Conservation (phyloP, 2,329 filamentous ascomycete species). For the Fusarium vanettenii region DNA sequence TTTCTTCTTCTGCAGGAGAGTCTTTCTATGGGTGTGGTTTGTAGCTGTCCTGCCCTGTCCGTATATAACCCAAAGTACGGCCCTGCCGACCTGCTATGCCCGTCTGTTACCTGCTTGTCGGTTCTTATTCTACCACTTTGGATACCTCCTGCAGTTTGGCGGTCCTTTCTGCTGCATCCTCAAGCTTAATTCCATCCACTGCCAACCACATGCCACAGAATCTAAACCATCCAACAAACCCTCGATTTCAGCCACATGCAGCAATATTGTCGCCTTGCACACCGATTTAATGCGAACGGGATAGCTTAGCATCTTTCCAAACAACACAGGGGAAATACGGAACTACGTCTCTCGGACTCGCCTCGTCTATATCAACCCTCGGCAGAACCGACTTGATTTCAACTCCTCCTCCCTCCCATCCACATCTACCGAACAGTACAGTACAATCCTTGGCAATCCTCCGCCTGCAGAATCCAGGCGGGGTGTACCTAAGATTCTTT, state of each 20-base stretch:
- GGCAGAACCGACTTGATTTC: not conserved
- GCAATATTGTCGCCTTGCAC: not conserved
- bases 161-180: not conserved
- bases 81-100: not conserved
- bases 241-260: not conserved
- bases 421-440: not conserved
- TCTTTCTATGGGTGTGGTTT: not conserved
- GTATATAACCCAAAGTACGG: conserved; percentile 30
- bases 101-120: not conserved
- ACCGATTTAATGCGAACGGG: not conserved
- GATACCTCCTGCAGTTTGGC: not conserved
- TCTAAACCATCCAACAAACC: not conserved
- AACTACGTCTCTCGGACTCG: not conserved
- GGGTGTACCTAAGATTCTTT: not conserved
- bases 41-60: conserved; percentile 17
- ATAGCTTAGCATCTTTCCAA: not conserved
- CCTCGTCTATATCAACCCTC: not conserved
- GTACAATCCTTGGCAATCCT: not conserved
- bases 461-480: not conserved
- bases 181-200: not conserved
- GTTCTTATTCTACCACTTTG: not conserved
- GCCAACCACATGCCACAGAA: not conserved
- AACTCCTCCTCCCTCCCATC: not conserved
- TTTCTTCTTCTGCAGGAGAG: not conserved
- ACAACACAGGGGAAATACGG: not conserved